phyloP scores from a whole-genome alignment of 2,329 filamentous ascomycete genomes.

The Sordariomycetes sp. region DNA sequence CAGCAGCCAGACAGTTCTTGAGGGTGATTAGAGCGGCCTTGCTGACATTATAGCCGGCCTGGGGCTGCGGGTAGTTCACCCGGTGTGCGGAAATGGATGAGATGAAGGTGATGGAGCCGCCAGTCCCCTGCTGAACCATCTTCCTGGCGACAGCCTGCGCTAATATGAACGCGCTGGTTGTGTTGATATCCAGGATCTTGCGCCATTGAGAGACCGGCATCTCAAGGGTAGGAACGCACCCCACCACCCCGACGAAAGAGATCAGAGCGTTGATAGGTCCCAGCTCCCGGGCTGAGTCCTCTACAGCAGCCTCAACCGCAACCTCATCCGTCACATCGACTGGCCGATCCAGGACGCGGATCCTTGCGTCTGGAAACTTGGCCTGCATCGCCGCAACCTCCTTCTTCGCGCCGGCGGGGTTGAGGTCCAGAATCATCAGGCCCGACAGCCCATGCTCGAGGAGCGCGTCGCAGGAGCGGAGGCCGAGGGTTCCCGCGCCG shows the following conservation, averaged over 20 bases:
- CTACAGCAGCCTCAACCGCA: slow-evolving; percentile 59
- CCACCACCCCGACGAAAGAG: slow-evolving; percentile 71
- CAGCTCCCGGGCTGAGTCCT: slow-evolving; percentile 53
- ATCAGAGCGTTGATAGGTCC: slow-evolving; percentile 66
- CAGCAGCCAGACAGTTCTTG: slow-evolving; percentile 69
- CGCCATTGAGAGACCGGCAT: slow-evolving; percentile 68
- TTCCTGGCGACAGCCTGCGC: slow-evolving; percentile 59
- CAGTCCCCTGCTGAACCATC: slow-evolving; percentile 64
- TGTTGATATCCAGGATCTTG: slow-evolving; percentile 66
- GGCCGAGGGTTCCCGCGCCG: slow-evolving; percentile 23
- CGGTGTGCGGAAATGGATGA: slow-evolving; percentile 75
- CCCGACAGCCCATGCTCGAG: slow-evolving; percentile 56
- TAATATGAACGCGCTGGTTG: slow-evolving; percentile 70
- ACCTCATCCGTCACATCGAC: slow-evolving; percentile 65
- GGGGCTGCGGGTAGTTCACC: slow-evolving; percentile 80
- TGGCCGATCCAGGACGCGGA: slow-evolving; percentile 37
- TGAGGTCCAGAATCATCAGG: slow-evolving; percentile 44
- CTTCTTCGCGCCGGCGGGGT: slow-evolving; percentile 61
- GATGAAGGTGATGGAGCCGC: slow-evolving; percentile 64
- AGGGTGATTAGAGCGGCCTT: slow-evolving; percentile 73
- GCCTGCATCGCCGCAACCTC: slow-evolving; percentile 54
- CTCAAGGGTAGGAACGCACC: slow-evolving; percentile 34
- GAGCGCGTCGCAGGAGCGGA: slow-evolving; percentile 44
- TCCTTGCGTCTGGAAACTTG: slow-evolving; percentile 36
- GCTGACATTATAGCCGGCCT: slow-evolving; percentile 74